Base-by-base conservation (phyloP, 179 eudicot species). In the Spinacia oleracea region DNA sequence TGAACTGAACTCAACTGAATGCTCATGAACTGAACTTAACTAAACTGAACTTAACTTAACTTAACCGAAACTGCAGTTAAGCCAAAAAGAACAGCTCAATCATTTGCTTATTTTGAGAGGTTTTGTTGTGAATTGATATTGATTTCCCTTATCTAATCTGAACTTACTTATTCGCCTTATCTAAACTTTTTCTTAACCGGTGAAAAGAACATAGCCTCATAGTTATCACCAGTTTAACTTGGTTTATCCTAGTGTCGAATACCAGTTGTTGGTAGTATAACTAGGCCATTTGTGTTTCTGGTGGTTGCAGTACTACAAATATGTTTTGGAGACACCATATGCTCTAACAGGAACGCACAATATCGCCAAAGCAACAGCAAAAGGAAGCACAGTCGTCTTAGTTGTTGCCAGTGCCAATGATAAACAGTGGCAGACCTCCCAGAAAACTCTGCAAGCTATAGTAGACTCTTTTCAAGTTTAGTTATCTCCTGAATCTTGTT, bases 341-440 rank as follows among this genome's bases (percentile, higher is more conserved):
- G 99, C 99, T 34, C 87, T 84, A 56, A 96, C 98, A 0, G 99
- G 99, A 73, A 74, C 94, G 1, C 99, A 96, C 85, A 96, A 96
- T 86, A 89, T 96, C 21, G 99, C 99, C 29, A 96, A 96, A 82
- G 97, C 96, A 53, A 93, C 98, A 2, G 97, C 97, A 4, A 96
- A 93, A 77, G 99, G 99, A 56, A 93, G 74, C 81, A 96, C 99
- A 0, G 96, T 93, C 1, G 76, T 96, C 63, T 80, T 96, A 59
- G 92, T 91, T 64, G 98, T 96, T 32, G 98, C 82, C 51, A 96
- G 99, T 79, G 99, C 99, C 20, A 93, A 77, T 76, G 98, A 96
- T 77, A 96, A 89, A 73, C 99, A 96, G 78, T 96, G 99, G 99
- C 91, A 56, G 50, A 76, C 92, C 31, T 88, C 94, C 9, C 83